Conservation (phyloP, 2,329 filamentous ascomycete genomes). For the Pseudocercospora fijiensis region DNA sequence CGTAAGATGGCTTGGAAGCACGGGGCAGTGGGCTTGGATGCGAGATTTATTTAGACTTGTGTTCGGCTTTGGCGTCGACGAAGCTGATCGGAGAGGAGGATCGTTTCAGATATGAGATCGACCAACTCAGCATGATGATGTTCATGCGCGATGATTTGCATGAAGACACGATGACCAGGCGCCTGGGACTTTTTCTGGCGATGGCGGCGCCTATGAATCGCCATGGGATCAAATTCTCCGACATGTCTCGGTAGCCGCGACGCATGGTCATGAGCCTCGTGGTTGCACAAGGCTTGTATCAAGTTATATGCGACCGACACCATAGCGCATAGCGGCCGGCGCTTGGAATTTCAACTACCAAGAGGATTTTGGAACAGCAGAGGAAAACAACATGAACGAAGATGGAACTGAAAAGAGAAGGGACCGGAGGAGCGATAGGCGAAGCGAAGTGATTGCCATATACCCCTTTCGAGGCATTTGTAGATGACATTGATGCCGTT, state of each 20-base stretch:
- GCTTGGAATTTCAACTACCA: neutral
- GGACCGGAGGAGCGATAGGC: neutral
- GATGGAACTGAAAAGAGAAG: neutral
- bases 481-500: neutral
- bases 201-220: constrained; percentile 3
- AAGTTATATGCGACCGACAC: too few species aligned
- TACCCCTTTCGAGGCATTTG: neutral
- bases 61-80: constrained; percentile 79
- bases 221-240: neutral
- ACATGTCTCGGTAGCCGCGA: neutral
- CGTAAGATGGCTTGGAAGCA: constrained; percentile 71
- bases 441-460: neutral
- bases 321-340: neutral
- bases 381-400: neutral
- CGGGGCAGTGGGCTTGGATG: constrained; percentile 74
- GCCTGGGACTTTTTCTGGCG: neutral
- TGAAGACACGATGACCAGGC: neutral
- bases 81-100: constrained; percentile 51
- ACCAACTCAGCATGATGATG: neutral
- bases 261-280: neutral
- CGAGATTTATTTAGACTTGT: constrained; percentile 79
- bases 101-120: constrained; percentile 20
- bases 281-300: neutral
- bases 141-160: neutral
- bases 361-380: neutral